These are phyloP conservation scores for Bocquillonia castaneifolia DNA, from an alignment of 441 rosid species.

Conservation along the genomic window DNA sequence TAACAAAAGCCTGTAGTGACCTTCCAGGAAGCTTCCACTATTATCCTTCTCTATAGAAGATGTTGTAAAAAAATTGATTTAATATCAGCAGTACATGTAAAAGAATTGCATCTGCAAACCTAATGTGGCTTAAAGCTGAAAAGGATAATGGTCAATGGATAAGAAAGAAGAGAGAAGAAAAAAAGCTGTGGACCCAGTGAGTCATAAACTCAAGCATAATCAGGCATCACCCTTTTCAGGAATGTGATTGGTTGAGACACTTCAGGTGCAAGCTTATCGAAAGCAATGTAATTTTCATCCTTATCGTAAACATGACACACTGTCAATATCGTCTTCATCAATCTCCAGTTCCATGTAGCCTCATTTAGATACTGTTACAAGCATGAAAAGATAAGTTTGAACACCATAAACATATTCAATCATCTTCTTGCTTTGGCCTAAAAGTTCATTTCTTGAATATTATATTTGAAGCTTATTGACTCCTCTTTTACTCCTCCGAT, in stretches of 20 bases:
- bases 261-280: slow-evolving; percentile 59
- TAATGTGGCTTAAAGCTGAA: slow-evolving; percentile 20
- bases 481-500: neutral
- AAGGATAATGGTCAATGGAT: slow-evolving; percentile 7
- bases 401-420: neutral
- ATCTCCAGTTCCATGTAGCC: slow-evolving; percentile 87
- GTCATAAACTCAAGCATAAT: slow-evolving; percentile 40
- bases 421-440: too few relatives aligned
- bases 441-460: neutral
- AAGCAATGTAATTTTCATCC: slow-evolving; percentile 61
- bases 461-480: neutral
- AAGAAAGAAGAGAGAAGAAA: slow-evolving; percentile 16
- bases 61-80: slow-evolving; percentile 13
- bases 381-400: neutral
- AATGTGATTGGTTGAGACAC: slow-evolving; percentile 67
- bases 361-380: slow-evolving; percentile 65
- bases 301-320: slow-evolving; percentile 67
- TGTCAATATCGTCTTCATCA: slow-evolving; percentile 86
- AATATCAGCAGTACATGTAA: slow-evolving; percentile 5
- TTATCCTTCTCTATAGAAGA: neutral
- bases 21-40: slow-evolving; percentile 30
- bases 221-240: slow-evolving; percentile 78
- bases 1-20: slow-evolving; percentile 7
- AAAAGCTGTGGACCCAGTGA: slow-evolving; percentile 7
- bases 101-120: slow-evolving; percentile 21